Percentiles rank a stretch among this genome's conserved stretches.
Conservation (phyloP, 2,329 filamentous ascomycete genomes). For the Talaromyces verruculosus region DNA sequence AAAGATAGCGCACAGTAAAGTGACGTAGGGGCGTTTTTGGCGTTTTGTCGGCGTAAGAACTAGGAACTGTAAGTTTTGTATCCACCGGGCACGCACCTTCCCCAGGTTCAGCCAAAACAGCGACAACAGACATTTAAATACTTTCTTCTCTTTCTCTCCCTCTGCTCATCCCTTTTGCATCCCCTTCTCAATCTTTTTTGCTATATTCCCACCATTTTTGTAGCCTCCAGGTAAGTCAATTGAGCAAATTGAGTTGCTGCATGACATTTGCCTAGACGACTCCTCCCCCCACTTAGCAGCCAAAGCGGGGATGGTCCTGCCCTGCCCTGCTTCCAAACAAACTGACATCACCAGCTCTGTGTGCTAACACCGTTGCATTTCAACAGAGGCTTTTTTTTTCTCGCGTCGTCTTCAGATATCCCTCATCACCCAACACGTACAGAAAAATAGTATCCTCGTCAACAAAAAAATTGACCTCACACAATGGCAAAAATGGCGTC, state of each 20-base stretch:
- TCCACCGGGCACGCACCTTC: neutral
- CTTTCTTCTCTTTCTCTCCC: neutral
- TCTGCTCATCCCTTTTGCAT: neutral
- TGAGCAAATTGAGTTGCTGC: neutral
- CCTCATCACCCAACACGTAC: neutral
- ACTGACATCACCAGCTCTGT: slow-evolving; percentile 12
- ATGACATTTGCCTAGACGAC: slow-evolving; percentile 2
- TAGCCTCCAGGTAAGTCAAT: neutral
- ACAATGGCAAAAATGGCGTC: slow-evolving; percentile 16
- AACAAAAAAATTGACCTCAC: neutral
- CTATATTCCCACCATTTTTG: neutral
- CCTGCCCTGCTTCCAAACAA: slow-evolving; percentile 7
- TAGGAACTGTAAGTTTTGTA: neutral
- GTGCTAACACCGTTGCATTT: neutral
- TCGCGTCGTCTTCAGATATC: neutral
- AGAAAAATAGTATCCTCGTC: neutral
- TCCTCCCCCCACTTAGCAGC: slow-evolving; percentile 4
- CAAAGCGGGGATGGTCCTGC: slow-evolving; percentile 4
- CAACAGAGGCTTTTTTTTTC: neutral
- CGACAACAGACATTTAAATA: neutral
- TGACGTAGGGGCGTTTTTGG: slow-evolving; percentile 4
- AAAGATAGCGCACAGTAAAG: neutral
- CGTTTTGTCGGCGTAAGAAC: neutral
- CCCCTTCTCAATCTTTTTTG: neutral
- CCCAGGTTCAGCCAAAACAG: neutral